Evolutionary conservation across 768 basidiomycete species (phyloP), one percentile per base, ranked within the genome.

Genomic region (Grammothele lineata): DNA sequence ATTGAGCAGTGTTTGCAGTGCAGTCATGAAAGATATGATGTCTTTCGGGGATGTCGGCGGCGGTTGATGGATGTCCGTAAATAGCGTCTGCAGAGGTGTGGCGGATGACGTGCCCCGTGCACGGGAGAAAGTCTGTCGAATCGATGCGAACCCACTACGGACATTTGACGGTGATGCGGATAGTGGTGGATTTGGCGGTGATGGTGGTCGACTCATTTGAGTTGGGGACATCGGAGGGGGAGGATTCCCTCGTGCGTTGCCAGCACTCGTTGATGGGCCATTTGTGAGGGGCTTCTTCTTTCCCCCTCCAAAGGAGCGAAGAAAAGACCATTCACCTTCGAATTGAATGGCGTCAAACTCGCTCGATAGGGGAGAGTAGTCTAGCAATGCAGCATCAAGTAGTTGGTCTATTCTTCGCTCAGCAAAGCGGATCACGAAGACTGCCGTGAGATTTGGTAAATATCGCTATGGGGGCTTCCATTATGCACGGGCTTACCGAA

Each of bases 281-380:
- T 41, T 54, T n/a, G n/a, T n/a, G n/a, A n/a, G n/a, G 15, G 63
- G 52, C 15, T 62, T 61, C 62, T 81, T 87, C 62, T 77, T 83
- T 62, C 84, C 85, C 24, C 70, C 64, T 21, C 71, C 71, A 56
- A 91, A 86, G 6, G 87, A 74, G n/a, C 87, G 77, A 17, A 91
- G 67, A 62, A 92, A 87, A 0, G 86, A 84, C 96, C 96, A 99
- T 44, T 98, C 96, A 5, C 91, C 92, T 66, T 98, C 94, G 59
- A 97, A 99, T 53, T 91, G 85, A 17, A 98, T 73, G 24, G 80
- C 76, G 42, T 88, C 89, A 45, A 92, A 82, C 56, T 87, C 85
- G 4, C 80, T 77, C 2, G 86, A 78, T n/a, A 83, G 72, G 0
- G 91, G 78, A 8, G 85, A 78, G 59, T 87, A 83, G 41, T 97